Evolutionary conservation across 495 filamentous ascomycete species (phyloP).

Genomic region (Aspergillus panamensis): DNA sequence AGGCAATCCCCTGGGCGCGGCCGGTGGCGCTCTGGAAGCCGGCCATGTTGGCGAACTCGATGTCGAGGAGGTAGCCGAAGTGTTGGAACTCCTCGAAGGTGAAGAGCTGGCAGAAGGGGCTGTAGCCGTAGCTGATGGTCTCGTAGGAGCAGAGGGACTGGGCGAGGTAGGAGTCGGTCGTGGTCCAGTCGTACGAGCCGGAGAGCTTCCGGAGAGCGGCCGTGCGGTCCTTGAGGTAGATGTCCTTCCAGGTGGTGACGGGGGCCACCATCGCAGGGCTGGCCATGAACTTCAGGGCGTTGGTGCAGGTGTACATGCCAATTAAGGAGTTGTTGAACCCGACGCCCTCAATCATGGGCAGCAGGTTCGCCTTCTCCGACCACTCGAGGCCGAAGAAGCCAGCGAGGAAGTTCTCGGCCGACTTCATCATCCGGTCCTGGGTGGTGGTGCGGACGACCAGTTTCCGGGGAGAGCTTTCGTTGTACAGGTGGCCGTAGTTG

Average conservation of each 20-base stretch:
- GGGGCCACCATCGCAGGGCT: slow-evolving; percentile 7
- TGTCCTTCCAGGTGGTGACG: slow-evolving; percentile 33
- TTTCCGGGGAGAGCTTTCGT: slow-evolving; percentile 48
- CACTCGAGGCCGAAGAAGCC: slow-evolving; percentile 60
- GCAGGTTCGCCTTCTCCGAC: slow-evolving; percentile 51
- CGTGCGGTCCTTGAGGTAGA: slow-evolving; percentile 49
- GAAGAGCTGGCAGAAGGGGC: slow-evolving; percentile 49
- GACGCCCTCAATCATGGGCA: slow-evolving; percentile 44
- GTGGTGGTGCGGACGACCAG: slow-evolving; percentile 61
- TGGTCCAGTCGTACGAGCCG: slow-evolving; percentile 47
- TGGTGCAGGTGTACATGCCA: slow-evolving; percentile 35
- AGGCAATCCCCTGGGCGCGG: slow-evolving; percentile 56
- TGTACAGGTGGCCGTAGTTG: slow-evolving; percentile 58
- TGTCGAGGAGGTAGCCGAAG: slow-evolving; percentile 51
- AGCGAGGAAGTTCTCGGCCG: slow-evolving; percentile 46
- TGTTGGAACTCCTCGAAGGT: slow-evolving; percentile 49
- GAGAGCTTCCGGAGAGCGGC: slow-evolving; percentile 41
- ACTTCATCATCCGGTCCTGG: slow-evolving; percentile 50
- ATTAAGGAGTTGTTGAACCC: slow-evolving; percentile 22
- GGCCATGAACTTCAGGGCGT: slow-evolving; percentile 20
- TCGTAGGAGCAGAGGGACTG: slow-evolving; percentile 58
- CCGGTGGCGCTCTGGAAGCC: slow-evolving; percentile 54
- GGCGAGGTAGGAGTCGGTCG: slow-evolving; percentile 49
- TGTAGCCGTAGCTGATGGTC: slow-evolving; percentile 57
- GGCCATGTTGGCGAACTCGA: slow-evolving; percentile 51